phyloP scores from a whole-genome alignment of 2,329 filamentous ascomycete genomes.

The Sphaerulina vaccinii region DNA sequence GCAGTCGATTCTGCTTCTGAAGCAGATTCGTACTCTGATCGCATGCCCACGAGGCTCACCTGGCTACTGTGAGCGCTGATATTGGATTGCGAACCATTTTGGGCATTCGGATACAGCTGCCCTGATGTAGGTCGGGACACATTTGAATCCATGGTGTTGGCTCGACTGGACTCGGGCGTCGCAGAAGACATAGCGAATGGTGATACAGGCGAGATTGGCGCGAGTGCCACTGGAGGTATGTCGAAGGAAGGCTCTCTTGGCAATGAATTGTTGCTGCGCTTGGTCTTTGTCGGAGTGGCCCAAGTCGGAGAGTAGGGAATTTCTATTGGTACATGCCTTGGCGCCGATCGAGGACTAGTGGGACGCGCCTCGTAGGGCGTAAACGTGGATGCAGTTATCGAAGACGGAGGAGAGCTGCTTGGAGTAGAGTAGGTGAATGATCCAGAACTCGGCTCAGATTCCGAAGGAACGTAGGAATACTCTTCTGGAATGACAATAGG shows the following conservation, averaged over 20 bases:
- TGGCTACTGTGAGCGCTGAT: constrained; percentile 48
- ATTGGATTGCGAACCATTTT: constrained; percentile 39
- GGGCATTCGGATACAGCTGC: constrained; percentile 40
- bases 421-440: constrained; percentile 18
- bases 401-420: constrained; percentile 17
- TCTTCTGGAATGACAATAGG: constrained; percentile 46
- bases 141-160: constrained; percentile 49
- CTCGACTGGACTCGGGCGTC: constrained; percentile 45
- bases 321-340: constrained; percentile 51
- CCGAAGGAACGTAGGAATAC: constrained; percentile 26
- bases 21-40: constrained; percentile 44
- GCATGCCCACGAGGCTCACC: constrained; percentile 45
- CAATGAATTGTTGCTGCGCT: constrained; percentile 32
- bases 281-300: constrained; percentile 44
- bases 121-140: constrained; percentile 46
- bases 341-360: constrained; percentile 21
- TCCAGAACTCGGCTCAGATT: constrained; percentile 18
- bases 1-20: constrained; percentile 37
- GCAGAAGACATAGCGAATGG: constrained; percentile 44
- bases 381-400: constrained; percentile 4
- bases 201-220: constrained; percentile 33
- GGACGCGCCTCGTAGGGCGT: constrained; percentile 15
- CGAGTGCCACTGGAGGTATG: constrained; percentile 28
- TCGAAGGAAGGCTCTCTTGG: constrained; percentile 25
- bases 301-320: constrained; percentile 41